Percentiles rank a stretch among this genome's conserved stretches.
These are phyloP conservation scores for Neospora caninum DNA, from an alignment of 169 alveolate species.

Conservation along the genomic window DNA sequence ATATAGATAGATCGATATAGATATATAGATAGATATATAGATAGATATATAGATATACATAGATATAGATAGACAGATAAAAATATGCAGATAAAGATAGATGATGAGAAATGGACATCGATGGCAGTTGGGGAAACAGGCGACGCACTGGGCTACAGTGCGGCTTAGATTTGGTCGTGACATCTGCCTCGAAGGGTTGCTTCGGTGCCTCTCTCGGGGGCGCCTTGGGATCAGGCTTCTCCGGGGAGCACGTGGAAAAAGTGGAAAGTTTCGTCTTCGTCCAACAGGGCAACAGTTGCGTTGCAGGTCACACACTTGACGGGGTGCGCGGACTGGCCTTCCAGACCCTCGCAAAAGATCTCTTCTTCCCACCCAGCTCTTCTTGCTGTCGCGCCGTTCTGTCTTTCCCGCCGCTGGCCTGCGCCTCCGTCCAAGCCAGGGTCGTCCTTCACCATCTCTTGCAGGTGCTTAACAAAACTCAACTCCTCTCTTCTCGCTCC, in stretches of 20 bases:
- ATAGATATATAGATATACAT: neutral
- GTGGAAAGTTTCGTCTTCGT: neutral
- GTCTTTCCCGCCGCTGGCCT: neutral
- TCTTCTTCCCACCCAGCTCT: neutral
- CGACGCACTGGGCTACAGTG: too few species aligned
- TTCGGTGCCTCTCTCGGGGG: neutral
- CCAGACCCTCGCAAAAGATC: neutral
- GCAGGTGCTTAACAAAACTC: neutral
- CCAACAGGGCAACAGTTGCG: neutral
- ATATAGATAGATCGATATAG: neutral
- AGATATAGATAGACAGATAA: neutral
- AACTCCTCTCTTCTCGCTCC: neutral
- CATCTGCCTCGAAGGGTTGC: neutral
- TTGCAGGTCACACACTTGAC: neutral
- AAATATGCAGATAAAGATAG: too few species aligned
- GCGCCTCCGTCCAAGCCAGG: neutral
- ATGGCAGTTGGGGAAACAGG: too few species aligned
- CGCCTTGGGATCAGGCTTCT: neutral
- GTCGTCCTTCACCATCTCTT: neutral
- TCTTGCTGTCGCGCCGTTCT: neutral
- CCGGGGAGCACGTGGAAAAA: conserved; percentile 25
- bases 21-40: neutral
- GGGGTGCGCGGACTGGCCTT: neutral
- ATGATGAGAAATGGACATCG: too few species aligned
- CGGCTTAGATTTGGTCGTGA: too few species aligned